Evolutionary conservation across 1,139 yeast genomes (phyloP).

Genomic region (Suhomyces yuchorum): DNA sequence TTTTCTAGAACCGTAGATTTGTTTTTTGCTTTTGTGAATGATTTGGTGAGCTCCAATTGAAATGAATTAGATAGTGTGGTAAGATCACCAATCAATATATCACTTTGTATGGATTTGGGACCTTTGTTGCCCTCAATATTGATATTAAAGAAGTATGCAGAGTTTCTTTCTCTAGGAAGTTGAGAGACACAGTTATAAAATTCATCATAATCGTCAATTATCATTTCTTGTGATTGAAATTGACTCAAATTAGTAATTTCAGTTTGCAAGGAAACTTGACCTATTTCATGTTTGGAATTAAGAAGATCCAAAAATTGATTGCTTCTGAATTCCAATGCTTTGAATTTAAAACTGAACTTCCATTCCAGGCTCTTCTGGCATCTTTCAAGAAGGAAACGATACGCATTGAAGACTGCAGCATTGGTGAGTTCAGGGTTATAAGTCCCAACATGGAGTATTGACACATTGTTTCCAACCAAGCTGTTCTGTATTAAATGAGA

Average conservation of each 20-base stretch:
- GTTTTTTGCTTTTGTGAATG: neutral
- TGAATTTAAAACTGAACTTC: constrained; percentile 19
- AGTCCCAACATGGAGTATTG: constrained; percentile 23
- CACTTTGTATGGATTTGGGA: constrained; percentile 13
- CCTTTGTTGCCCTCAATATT: constrained; percentile 12
- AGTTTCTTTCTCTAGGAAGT: neutral
- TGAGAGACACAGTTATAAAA: constrained; percentile 10
- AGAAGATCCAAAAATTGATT: constrained; percentile 16
- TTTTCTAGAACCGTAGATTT: constrained; percentile 16
- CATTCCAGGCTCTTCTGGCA: constrained; percentile 3
- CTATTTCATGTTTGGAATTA: constrained; percentile 16
- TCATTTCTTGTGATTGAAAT: constrained; percentile 26
- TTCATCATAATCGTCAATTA: constrained; percentile 17
- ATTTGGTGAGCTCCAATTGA: neutral
- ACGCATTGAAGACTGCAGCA: constrained; percentile 17
- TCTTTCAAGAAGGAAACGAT: constrained; percentile 14
- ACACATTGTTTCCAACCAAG: constrained; percentile 22
- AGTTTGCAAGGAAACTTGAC: neutral
- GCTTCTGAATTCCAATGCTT: constrained; percentile 13
- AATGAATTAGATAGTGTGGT: neutral
- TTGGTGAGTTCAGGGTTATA: constrained; percentile 9
- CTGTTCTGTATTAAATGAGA: constrained; percentile 22
- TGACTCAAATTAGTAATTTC: constrained; percentile 8
- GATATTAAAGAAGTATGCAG: constrained; percentile 12
- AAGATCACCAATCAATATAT: constrained; percentile 21